Percentiles rank a stretch among this genome's conserved stretches.
phyloP scores from a whole-genome alignment of 805 yeast genomes.

The Cyberlindnera mycetangii region DNA sequence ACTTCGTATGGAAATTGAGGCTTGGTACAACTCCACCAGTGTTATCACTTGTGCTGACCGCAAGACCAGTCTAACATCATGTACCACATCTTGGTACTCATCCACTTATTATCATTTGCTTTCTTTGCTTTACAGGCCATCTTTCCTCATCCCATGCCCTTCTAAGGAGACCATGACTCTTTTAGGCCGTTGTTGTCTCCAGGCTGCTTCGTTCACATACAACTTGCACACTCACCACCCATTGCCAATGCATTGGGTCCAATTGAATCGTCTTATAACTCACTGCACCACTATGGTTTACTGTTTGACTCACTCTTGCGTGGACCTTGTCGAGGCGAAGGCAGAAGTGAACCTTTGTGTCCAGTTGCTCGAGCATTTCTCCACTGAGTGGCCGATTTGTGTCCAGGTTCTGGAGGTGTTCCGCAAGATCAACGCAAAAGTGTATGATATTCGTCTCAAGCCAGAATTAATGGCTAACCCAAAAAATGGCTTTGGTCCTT shows the following conservation, averaged over 20 bases:
- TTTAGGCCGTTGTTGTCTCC: conserved; percentile 43
- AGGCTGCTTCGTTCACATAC: conserved; percentile 45
- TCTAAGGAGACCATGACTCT: conserved; percentile 37
- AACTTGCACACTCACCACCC: conserved; percentile 41
- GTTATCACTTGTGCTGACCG: conserved; percentile 20
- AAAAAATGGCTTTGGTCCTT: neutral
- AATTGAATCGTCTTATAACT: conserved; percentile 43
- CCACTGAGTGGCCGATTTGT: conserved; percentile 47
- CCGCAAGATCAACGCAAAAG: conserved; percentile 36
- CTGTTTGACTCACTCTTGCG: conserved; percentile 45
- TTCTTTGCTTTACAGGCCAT: conserved; percentile 47
- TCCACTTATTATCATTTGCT: conserved; percentile 46
- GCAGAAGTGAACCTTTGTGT: conserved; percentile 44
- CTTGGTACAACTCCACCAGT: conserved; percentile 31
- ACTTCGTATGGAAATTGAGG: conserved; percentile 30
- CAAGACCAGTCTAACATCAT: conserved; percentile 6
- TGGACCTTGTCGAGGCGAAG: conserved; percentile 44
- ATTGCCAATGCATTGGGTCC: conserved; percentile 50
- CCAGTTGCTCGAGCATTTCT: conserved; percentile 44
- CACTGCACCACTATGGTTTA: conserved; percentile 46
- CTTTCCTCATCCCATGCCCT: conserved; percentile 45
- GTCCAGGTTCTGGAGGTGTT: conserved; percentile 43
- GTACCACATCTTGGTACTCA: conserved; percentile 32
- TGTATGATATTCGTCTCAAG: conserved; percentile 31
- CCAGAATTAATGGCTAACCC: neutral